phyloP scores from a whole-genome alignment of 352 stramenopile genomes.

The Globisporangium megalacanthum region DNA sequence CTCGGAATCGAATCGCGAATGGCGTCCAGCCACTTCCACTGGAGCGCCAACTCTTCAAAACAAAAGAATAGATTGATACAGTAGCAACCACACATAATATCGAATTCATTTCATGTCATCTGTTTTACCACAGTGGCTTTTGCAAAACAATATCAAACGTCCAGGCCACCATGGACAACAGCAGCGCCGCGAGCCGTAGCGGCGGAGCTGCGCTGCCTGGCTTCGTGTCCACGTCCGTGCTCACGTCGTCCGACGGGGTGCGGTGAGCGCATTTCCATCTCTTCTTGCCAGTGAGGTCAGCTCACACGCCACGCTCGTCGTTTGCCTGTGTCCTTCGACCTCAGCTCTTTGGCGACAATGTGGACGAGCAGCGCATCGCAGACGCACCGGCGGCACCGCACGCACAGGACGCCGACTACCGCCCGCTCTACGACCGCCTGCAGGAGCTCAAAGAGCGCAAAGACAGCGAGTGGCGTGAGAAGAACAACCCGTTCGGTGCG shows the following conservation, averaged over 20 bases:
- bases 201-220: constrained; percentile 27
- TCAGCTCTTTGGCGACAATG: constrained; percentile 85
- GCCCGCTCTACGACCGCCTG: constrained; percentile 76
- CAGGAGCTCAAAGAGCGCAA: constrained; percentile 75
- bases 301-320: neutral
- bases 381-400: constrained; percentile 43
- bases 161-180: neutral
- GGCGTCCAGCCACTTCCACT: neutral
- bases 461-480: constrained; percentile 86
- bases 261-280: constrained; percentile 6
- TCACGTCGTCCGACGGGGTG: constrained; percentile 83
- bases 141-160: no score
- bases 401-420: constrained; percentile 48
- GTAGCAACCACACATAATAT: no score
- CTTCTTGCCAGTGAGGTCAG: neutral
- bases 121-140: no score
- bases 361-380: constrained; percentile 75
- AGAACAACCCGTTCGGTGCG: constrained; percentile 85
- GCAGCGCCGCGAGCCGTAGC: neutral
- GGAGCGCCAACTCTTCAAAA: neutral
- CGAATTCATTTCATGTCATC: no score
- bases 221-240: constrained; percentile 79
- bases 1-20: neutral
- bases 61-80: neutral
- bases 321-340: neutral